phyloP scores from a whole-genome alignment of 2,329 filamentous ascomycete species.

The Talaromyces sp. region DNA sequence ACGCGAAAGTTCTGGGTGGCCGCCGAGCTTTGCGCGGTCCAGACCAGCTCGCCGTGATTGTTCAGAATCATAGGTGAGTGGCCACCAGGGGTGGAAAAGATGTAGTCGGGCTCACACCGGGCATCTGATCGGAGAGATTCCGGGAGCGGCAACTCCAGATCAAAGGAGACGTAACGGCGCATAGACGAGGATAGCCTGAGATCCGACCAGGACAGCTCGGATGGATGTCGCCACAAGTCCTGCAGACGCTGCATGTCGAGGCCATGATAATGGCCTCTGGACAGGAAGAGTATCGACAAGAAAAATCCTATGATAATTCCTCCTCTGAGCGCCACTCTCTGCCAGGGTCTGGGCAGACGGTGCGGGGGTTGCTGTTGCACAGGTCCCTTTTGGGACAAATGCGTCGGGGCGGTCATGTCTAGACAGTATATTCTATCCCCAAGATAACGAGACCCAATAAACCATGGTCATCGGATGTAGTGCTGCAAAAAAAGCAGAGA shows the following conservation, averaged over 20 bases:
- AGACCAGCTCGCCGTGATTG: constrained; percentile 4
- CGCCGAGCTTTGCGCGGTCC: background rate
- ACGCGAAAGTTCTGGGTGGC: constrained; percentile 8
- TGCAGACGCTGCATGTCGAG: background rate
- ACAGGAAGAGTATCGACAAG: background rate
- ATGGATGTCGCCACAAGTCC: background rate
- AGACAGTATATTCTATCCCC: background rate
- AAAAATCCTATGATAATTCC: background rate
- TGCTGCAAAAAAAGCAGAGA: background rate
- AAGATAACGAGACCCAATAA: background rate
- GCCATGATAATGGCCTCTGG: background rate
- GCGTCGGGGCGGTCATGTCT: background rate
- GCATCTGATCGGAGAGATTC: background rate
- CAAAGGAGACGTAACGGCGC: background rate
- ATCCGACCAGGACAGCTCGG: background rate
- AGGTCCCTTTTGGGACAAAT: background rate
- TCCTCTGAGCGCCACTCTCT: background rate
- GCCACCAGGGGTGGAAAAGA: constrained; percentile 4
- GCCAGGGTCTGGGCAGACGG: background rate
- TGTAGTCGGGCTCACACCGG: background rate
- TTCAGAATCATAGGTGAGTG: constrained; percentile 1
- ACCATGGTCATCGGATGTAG: background rate
- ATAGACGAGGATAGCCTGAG: background rate
- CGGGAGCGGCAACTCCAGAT: background rate
- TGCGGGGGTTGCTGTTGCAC: background rate